Evolutionary conservation across 129 eudicot genomes (phyloP), one percentile per base, ranked within the genome.

Genomic region (Scalesia atractyloides): DNA sequence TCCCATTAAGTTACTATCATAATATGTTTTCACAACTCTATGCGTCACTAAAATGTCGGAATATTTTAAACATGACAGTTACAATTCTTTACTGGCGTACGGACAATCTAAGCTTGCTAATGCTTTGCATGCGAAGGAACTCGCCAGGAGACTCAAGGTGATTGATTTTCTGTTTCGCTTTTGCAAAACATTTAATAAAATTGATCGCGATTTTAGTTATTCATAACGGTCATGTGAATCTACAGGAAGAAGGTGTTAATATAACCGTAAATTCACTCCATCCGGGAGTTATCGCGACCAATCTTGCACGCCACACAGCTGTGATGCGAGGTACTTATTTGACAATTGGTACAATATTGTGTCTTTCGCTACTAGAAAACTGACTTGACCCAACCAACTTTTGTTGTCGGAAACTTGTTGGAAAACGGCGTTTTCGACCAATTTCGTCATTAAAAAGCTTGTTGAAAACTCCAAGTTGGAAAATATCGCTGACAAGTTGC

Each of bases 71-170:
- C 41, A 0, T 61, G 68, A 19, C 71, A 59, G 84, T 67, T 80
- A 90, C 72, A 75, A 19, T 20, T 73, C 74, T 63, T 2, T 87
- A 0, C 50, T 13, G 7, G 96, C 97, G 6, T 94, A 94, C 66
- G 99, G 97, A 63, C 99, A 90, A 73, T 94, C 99, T 67, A 90
- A 94, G 85, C 90, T 94, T 66, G 91, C 97, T 11, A 94, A 88
- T 73, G 80, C 84, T 24, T 76, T 94, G 81, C 99, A 94, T 58
- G 97, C 96, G 17, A 86, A 90, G 70, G 99, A 94, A 75, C 96
- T 94, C 14, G 46, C 97, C 24, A 88, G 86, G 76, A 78, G 63
- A 48, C 63, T 94, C 41, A 87, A 89, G 98, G 98, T 86, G 66
- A 30, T 52, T 74, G 66, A 30, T 52, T 75, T 75, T 53, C 44